Evolutionary conservation across 495 filamentous ascomycete species (phyloP).

Genomic region (Penicillium herquei): DNA sequence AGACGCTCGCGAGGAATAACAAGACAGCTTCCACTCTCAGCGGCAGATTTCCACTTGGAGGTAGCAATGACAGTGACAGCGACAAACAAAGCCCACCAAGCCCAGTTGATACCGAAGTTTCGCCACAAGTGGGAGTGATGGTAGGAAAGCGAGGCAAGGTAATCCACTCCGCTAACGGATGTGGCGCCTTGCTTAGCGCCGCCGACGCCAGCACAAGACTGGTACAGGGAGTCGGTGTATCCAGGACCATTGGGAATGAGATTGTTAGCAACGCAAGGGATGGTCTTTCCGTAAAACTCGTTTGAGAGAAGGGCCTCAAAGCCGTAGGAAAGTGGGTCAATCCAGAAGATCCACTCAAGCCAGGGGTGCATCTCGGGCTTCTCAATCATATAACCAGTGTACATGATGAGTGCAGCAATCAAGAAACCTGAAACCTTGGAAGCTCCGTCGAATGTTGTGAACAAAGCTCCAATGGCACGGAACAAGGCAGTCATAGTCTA

Average conservation of each 20-base stretch:
- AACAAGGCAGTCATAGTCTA: conserved; percentile 52
- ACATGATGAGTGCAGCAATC: conserved; percentile 54
- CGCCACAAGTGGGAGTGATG: conserved; percentile 44
- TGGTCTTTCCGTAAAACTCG: conserved; percentile 57
- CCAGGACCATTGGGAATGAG: conserved; percentile 41
- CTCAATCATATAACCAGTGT: conserved; percentile 57
- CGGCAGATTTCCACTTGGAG: conserved; percentile 31
- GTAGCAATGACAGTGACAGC: conserved; percentile 38
- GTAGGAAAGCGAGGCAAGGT: conserved; percentile 51
- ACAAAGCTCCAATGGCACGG: conserved; percentile 48
- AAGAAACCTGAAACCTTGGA: conserved; percentile 53
- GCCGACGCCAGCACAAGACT: conserved; percentile 55
- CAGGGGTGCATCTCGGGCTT: conserved; percentile 68
- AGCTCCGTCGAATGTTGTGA: conserved; percentile 50
- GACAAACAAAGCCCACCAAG: conserved; percentile 43
- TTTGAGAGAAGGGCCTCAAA: conserved; percentile 68
- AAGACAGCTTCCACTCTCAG: conserved; percentile 31
- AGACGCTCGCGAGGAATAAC: conserved; percentile 43
- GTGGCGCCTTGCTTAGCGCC: conserved; percentile 45
- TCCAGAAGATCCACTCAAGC: conserved; percentile 72
- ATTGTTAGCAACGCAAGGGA: conserved; percentile 48
- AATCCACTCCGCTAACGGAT: conserved; percentile 44
- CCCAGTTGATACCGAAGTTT: conserved; percentile 48
- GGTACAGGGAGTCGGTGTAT: conserved; percentile 28
- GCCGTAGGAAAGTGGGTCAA: conserved; percentile 71